Evolutionary conservation across 768 basidiomycete species (phyloP).

Genomic region (Collybiopsis confluens): DNA sequence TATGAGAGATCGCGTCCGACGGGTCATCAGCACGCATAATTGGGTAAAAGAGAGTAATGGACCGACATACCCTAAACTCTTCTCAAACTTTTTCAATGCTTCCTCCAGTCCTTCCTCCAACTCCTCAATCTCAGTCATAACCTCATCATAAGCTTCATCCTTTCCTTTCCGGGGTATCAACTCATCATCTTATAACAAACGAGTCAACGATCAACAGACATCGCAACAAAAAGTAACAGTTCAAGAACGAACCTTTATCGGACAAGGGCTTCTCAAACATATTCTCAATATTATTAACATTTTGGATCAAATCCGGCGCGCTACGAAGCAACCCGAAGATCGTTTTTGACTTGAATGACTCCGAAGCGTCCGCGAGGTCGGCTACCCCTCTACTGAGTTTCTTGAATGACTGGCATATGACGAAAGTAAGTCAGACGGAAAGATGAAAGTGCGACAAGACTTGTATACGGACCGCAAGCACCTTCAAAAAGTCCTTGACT

Average conservation of each 20-base stretch:
- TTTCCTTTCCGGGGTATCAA: conserved; percentile 82
- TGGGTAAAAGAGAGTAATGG: no score
- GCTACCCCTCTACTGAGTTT: conserved; percentile 65
- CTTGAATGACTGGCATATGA: conserved; percentile 85
- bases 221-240: background rate
- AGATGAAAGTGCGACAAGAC: no score
- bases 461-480: conserved; percentile 64
- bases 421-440: background rate
- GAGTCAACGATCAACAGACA: conserved; percentile 8
- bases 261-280: conserved; percentile 55
- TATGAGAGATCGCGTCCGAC: conserved; percentile 18
- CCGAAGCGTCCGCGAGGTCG: conserved; percentile 58
- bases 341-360: conserved; percentile 72
- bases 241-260: conserved; percentile 52
- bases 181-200: conserved; percentile 41
- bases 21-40: conserved; percentile 17
- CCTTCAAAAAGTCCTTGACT: conserved; percentile 83
- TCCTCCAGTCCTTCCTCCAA: conserved; percentile 72
- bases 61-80: conserved; percentile 61
- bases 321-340: conserved; percentile 71
- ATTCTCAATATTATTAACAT: conserved; percentile 67
- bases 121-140: conserved; percentile 63
- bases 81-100: conserved; percentile 61
- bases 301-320: conserved; percentile 72
- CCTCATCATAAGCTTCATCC: conserved; percentile 78